These are phyloP conservation scores for Symbiodinium natans DNA, from an alignment of 73 alveolate species.

Conservation along the genomic window DNA sequence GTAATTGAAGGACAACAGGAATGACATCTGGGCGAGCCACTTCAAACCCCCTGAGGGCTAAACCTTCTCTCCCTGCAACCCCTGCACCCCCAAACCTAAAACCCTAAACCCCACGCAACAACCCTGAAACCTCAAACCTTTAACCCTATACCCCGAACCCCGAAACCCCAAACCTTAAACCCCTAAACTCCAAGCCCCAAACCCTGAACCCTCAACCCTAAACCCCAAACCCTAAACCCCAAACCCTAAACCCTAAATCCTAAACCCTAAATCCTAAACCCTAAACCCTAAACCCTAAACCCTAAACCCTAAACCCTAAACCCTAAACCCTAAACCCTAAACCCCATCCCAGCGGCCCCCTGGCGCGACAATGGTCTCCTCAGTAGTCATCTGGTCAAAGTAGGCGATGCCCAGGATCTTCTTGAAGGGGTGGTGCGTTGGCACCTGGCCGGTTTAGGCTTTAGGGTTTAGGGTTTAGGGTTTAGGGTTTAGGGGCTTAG, in stretches of 20 bases:
- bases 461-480: no score
- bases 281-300: no score
- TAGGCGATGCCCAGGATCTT: conserved; percentile 3
- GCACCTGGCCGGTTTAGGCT: neutral
- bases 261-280: no score
- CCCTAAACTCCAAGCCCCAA: neutral
- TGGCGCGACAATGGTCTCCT: neutral
- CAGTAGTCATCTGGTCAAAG: neutral
- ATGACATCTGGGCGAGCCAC: neutral
- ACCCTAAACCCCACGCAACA: neutral
- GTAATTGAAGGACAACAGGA: neutral
- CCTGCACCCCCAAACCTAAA: no score
- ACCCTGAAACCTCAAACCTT: neutral
- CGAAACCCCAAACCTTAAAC: no score
- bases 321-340: no score
- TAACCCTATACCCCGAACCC: neutral
- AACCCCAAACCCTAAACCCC: no score
- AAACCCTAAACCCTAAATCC: no score
- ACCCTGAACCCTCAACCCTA: neutral
- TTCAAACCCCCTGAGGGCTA: neutral
- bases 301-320: no score
- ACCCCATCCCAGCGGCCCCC: no score
- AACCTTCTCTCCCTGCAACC: no score
- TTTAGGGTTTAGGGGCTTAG: no score
- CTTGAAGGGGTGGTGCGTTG: conserved; percentile 4